phyloP scores from a whole-genome alignment of 371 early-diverging fungal species.

The Mortierella sp. region DNA sequence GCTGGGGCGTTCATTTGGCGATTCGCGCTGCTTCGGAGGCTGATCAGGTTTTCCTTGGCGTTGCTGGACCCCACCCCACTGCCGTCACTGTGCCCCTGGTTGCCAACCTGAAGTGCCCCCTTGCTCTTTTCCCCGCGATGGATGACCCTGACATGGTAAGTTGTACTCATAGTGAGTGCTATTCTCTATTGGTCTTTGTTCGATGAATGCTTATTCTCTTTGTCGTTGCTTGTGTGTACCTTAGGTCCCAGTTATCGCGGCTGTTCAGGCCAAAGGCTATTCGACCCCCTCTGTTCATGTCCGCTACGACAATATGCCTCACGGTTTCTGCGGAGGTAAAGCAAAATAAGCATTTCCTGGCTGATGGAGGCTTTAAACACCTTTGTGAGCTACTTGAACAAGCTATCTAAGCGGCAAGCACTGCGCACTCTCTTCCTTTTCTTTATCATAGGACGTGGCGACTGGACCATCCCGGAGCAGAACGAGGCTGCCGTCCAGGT shows the following conservation, averaged over 20 bases:
- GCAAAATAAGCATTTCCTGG: not conserved
- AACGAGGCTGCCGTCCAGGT: slow-evolving; percentile 24
- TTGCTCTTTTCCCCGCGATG: slow-evolving; percentile 26
- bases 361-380: not conserved
- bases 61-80: slow-evolving; percentile 37
- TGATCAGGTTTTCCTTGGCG: slow-evolving; percentile 12
- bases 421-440: not conserved
- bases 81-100: slow-evolving; percentile 16
- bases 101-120: slow-evolving; percentile 20
- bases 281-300: slow-evolving; percentile 17
- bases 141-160: slow-evolving; percentile 36
- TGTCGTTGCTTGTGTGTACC: not conserved
- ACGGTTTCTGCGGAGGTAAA: slow-evolving; percentile 34
- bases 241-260: slow-evolving; percentile 22
- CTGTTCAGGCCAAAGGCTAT: slow-evolving; percentile 26
- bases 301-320: slow-evolving; percentile 24
- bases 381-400: not conserved
- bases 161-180: not conserved
- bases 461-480: slow-evolving; percentile 41
- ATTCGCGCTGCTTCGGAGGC: slow-evolving; percentile 29
- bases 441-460: slow-evolving; percentile 27
- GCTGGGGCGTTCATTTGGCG: slow-evolving; percentile 41
- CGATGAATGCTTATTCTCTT: not conserved
- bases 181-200: not conserved
- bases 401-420: not conserved